Percentiles rank a stretch among this genome's conserved stretches.
Conservation (phyloP, 768 basidiomycete genomes). For the Nidularia pulvinata region DNA sequence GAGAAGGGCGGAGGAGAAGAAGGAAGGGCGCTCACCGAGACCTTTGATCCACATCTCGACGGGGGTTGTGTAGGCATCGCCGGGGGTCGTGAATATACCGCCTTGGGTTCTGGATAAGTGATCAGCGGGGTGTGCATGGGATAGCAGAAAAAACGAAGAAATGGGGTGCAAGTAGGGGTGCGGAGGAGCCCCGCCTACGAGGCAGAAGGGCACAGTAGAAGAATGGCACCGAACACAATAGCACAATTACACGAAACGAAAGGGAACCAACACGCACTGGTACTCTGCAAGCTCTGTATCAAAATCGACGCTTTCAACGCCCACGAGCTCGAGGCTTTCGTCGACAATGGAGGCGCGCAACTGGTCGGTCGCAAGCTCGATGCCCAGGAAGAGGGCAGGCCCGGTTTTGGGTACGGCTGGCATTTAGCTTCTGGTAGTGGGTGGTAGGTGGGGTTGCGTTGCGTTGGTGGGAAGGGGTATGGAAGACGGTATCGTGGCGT, state of each 20-base stretch:
- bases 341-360: constrained; percentile 83
- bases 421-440: constrained; percentile 33
- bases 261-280: constrained; percentile 54
- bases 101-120: constrained; percentile 65
- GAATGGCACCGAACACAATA: not conserved
- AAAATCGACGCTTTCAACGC: constrained; percentile 83
- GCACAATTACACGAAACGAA: constrained; percentile 9
- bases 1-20: not conserved
- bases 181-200: not conserved
- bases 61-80: constrained; percentile 86
- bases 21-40: constrained; percentile 55
- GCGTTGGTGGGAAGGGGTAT: no score
- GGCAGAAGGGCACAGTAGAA: no score
- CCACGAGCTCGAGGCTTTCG: constrained; percentile 78
- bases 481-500: no score
- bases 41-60: constrained; percentile 92
- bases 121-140: not conserved
- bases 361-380: constrained; percentile 86
- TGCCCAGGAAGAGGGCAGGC: constrained; percentile 72
- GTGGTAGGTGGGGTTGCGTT: no score
- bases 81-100: constrained; percentile 84
- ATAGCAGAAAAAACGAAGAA: not conserved
- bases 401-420: constrained; percentile 41
- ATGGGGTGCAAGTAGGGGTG: no score
- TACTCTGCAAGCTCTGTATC: constrained; percentile 79